These are phyloP conservation scores for Citrus sp. DNA, from an alignment of 345 rosid genomes.

Conservation along the genomic window DNA sequence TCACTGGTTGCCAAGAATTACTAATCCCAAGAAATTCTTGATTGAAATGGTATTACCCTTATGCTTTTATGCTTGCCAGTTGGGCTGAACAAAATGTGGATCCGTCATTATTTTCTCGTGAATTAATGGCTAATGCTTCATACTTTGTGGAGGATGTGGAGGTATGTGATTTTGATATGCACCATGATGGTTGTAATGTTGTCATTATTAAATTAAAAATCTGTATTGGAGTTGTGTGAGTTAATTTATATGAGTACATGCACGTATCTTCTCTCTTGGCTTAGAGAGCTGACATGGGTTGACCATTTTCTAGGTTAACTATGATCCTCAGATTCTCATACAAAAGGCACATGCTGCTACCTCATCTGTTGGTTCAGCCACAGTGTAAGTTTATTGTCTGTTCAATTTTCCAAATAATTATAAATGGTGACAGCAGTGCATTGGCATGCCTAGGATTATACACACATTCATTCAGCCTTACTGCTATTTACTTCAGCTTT, in stretches of 20 bases:
- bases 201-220: background rate
- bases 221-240: background rate
- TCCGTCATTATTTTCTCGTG: constrained; percentile 74
- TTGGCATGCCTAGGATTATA: background rate
- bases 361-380: constrained; percentile 73
- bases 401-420: background rate
- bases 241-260: background rate
- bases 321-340: constrained; percentile 73
- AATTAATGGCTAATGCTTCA: constrained; percentile 69
- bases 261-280: background rate
- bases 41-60: background rate
- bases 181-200: background rate
- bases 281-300: background rate
- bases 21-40: background rate
- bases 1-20: background rate
- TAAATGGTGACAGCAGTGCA: constrained; percentile 9
- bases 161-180: constrained; percentile 25
- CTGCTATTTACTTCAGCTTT: background rate
- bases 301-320: constrained; percentile 48
- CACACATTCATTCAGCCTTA: background rate
- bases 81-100: constrained; percentile 93
- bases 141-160: constrained; percentile 51
- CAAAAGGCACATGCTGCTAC: constrained; percentile 82
- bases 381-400: constrained; percentile 43
- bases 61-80: constrained; percentile 30